phyloP scores from a whole-genome alignment of 257 asterid species.

The Nicotiana tabacum region DNA sequence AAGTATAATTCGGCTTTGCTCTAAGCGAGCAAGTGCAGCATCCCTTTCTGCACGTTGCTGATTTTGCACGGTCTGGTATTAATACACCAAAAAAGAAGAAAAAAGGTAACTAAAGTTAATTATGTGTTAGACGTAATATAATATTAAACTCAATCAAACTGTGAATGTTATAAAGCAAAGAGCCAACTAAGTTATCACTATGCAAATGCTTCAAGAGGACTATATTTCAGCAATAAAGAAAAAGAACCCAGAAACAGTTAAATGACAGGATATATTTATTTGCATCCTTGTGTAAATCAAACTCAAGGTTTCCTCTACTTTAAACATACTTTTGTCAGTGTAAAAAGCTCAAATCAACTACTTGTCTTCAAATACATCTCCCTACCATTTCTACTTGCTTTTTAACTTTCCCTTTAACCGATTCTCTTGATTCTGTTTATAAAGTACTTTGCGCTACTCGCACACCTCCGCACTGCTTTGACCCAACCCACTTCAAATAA shows the following conservation, averaged over 20 bases:
- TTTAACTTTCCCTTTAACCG: neutral
- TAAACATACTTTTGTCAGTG: neutral
- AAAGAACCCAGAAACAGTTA: neutral
- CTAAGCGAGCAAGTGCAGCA: constrained; percentile 85
- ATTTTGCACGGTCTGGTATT: constrained; percentile 62
- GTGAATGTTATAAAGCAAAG: neutral
- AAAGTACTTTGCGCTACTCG: neutral
- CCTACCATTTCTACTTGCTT: neutral
- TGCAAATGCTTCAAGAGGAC: neutral
- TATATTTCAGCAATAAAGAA: neutral
- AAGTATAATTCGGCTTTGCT: constrained; percentile 82
- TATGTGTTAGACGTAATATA: neutral
- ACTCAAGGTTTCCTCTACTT: neutral
- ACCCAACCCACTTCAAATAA: neutral
- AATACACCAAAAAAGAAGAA: constrained; percentile 10
- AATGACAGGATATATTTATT: neutral
- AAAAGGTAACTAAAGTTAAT: neutral
- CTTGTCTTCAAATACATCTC: neutral
- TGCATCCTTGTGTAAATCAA: neutral
- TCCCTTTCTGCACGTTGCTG: constrained; percentile 90
- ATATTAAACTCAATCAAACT: neutral
- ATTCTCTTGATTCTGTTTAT: neutral
- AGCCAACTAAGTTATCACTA: neutral
- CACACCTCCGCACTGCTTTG: neutral
- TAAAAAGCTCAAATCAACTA: neutral